Evolutionary conservation across 306 rosid species (phyloP).

Genomic region (Casuarina cunninghamiana): DNA sequence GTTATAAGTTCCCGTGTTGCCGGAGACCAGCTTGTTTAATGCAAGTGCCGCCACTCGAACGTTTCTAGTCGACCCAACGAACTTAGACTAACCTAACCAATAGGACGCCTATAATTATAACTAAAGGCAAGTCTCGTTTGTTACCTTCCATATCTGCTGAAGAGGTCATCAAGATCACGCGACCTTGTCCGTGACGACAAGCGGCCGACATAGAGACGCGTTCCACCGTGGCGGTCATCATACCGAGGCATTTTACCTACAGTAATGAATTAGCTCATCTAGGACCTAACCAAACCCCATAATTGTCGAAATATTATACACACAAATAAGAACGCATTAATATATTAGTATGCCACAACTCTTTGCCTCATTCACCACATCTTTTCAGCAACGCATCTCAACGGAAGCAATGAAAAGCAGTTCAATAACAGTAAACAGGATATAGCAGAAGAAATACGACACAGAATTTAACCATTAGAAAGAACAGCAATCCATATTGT

Average conservation of each 20-base stretch:
- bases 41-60: neutral
- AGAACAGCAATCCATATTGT: neutral
- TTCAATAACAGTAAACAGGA: too few relatives aligned
- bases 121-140: neutral
- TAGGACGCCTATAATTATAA: neutral
- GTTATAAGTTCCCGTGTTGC: neutral
- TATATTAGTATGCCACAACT: too few relatives aligned
- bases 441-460: too few relatives aligned
- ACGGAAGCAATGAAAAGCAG: neutral
- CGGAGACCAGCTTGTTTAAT: neutral
- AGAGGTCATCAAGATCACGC: constrained; percentile 70
- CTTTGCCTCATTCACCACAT: neutral
- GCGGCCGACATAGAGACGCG: constrained; percentile 76
- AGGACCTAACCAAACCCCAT: neutral
- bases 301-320: neutral
- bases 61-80: neutral
- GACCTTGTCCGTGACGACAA: constrained; percentile 63
- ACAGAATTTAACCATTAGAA: too few relatives aligned
- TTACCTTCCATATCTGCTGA: constrained; percentile 81
- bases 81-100: constrained; percentile 6
- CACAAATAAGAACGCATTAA: neutral
- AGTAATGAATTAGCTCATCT: neutral
- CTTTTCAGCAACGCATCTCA: neutral
- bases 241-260: constrained; percentile 69
- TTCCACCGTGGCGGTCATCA: constrained; percentile 67